Percentiles rank a stretch among this genome's conserved stretches.
Evolutionary conservation across 139 green algal genomes (phyloP).

Genomic region (Picochlorum costavermella): DNA sequence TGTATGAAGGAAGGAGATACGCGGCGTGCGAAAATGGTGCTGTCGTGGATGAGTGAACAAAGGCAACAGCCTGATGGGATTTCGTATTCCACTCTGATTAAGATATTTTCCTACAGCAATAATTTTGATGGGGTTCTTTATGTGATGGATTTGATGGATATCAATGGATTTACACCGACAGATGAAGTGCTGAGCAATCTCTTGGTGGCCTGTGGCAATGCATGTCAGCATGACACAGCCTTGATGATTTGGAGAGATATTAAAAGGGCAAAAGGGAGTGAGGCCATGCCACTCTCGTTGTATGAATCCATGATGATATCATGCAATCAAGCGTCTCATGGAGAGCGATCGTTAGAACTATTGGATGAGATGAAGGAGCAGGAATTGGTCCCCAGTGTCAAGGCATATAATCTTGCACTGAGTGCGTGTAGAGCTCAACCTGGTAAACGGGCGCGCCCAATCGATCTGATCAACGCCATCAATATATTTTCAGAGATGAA

Average conservation of each 20-base stretch:
- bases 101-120: constrained; percentile 21
- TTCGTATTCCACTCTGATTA: constrained; percentile 47
- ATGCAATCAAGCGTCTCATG: constrained; percentile 21
- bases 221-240: constrained; percentile 35
- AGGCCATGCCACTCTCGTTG: constrained; percentile 13
- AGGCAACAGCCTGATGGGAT: constrained; percentile 27
- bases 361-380: constrained; percentile 9
- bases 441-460: constrained; percentile 11
- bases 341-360: constrained; percentile 25
- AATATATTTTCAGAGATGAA: constrained; percentile 28
- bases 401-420: constrained; percentile 32
- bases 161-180: constrained; percentile 16
- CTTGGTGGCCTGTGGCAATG: constrained; percentile 46
- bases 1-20: constrained; percentile 32
- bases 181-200: constrained; percentile 34
- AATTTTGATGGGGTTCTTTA: constrained; percentile 27
- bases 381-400: constrained; percentile 8
- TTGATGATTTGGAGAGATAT: constrained; percentile 25
- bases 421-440: constrained; percentile 20
- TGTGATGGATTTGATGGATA: constrained; percentile 25
- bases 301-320: constrained; percentile 39
- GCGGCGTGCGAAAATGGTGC: constrained; percentile 33
- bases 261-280: not conserved
- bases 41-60: constrained; percentile 27
- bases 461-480: constrained; percentile 20